A percentile compares a stretch with the other conserved stretches of the same genome.
Conservation (phyloP, 2,329 filamentous ascomycete species). For the Fusarium sp. region DNA sequence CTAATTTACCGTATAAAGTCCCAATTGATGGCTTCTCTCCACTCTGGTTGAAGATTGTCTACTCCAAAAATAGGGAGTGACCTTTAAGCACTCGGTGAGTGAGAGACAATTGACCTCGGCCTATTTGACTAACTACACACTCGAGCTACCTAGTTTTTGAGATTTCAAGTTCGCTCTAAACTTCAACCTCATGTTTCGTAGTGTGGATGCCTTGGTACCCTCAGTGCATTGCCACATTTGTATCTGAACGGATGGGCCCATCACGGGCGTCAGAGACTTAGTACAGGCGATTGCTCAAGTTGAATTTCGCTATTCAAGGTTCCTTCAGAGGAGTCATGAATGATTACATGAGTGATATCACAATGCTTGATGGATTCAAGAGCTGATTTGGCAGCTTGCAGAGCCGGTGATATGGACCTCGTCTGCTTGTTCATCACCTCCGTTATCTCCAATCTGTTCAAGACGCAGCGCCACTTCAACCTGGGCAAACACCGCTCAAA, state of each 20-base stretch:
- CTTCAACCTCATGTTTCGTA: background rate
- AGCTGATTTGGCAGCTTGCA: background rate
- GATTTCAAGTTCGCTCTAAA: background rate
- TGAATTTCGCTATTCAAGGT: background rate
- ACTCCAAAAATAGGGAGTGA: background rate
- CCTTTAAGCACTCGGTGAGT: background rate
- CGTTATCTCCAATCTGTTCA: background rate
- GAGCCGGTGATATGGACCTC: background rate
- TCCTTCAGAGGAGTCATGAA: background rate
- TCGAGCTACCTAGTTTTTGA: background rate
- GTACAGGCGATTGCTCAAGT: background rate
- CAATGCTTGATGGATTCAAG: background rate
- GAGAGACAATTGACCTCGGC: rapidly evolving
- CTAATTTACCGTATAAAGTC: background rate
- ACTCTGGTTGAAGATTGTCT: background rate
- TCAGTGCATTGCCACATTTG: background rate
- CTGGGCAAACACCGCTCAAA: background rate
- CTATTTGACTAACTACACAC: too few species aligned
- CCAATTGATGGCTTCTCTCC: background rate
- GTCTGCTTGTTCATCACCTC: background rate
- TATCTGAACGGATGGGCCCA: too few species aligned
- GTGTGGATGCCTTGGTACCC: background rate
- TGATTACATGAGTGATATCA: background rate
- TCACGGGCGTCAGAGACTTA: background rate
- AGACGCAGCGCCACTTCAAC: background rate